These are phyloP conservation scores for Ophiostoma novo-ulmi DNA, from an alignment of 2,329 filamentous ascomycete genomes.

Conservation along the genomic window DNA sequence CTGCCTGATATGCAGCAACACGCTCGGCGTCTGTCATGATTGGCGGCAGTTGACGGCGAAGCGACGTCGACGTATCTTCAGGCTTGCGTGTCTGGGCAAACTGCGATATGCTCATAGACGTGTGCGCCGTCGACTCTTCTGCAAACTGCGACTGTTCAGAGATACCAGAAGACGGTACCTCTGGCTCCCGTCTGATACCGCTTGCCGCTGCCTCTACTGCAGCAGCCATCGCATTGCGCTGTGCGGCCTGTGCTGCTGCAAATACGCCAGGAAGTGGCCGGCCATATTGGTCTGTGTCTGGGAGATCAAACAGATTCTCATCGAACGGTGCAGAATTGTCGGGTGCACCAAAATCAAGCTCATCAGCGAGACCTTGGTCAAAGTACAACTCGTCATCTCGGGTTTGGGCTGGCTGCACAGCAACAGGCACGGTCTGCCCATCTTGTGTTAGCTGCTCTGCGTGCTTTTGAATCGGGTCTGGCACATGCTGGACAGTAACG, in stretches of 20 bases:
- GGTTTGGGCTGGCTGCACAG: neutral
- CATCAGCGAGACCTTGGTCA: constrained; percentile 48
- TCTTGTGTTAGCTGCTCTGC: neutral
- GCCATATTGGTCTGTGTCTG: constrained; percentile 59
- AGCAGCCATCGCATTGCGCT: constrained; percentile 34
- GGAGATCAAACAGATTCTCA: constrained; percentile 66
- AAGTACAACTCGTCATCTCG: constrained; percentile 62
- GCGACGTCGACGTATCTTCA: constrained; percentile 18
- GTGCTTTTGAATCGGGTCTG: neutral
- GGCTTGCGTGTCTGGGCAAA: constrained; percentile 2
- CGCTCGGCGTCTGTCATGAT: constrained; percentile 27
- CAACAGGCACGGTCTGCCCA: neutral
- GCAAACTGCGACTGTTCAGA: constrained; percentile 42
- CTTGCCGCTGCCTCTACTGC: constrained; percentile 19
- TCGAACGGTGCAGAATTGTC: constrained; percentile 59
- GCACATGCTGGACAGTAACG: constrained; percentile 21
- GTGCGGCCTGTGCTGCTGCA: constrained; percentile 48
- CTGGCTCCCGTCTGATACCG: constrained; percentile 37
- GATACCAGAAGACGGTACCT: constrained; percentile 39
- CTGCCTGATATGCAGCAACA: constrained; percentile 66
- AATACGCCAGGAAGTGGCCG: constrained; percentile 56
- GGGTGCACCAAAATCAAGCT: constrained; percentile 44
- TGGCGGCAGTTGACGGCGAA: constrained; percentile 22
- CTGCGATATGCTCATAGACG: constrained; percentile 41
- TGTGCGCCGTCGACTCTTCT: constrained; percentile 48